phyloP scores from a whole-genome alignment of 768 basidiomycete genomes.

The Mycena epipterygia region DNA sequence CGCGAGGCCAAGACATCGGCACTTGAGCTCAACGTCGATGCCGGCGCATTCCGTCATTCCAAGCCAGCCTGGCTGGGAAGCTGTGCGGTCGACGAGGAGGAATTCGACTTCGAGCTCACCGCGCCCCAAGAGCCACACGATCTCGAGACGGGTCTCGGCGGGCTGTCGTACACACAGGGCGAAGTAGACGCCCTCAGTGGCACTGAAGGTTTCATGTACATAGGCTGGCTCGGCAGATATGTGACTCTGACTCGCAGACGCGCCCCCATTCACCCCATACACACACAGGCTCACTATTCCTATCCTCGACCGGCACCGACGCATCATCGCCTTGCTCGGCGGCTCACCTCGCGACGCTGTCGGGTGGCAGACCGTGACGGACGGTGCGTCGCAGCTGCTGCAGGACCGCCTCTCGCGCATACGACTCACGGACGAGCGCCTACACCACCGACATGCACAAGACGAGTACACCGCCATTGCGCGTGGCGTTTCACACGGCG shows the following conservation, averaged over 20 bases:
- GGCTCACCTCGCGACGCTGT: constrained; percentile 1
- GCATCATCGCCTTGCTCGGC: constrained; percentile 15
- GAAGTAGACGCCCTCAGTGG: constrained; percentile 6
- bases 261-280: neutral
- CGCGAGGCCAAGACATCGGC: neutral
- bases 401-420: neutral
- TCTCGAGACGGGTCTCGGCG: neutral
- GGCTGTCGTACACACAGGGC: neutral
- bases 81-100: neutral
- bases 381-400: neutral
- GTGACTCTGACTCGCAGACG: neutral
- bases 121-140: neutral
- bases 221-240: constrained; percentile 17
- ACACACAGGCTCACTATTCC: constrained; percentile 12
- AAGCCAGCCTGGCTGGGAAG: constrained; percentile 19
- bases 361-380: neutral
- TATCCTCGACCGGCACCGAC: constrained; percentile 2
- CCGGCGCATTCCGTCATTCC: constrained; percentile 8
- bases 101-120: neutral
- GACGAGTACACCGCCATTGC: neutral
- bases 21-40: neutral
- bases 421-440: neutral
- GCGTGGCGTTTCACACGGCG: neutral
- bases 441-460: constrained; percentile 12
- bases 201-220: neutral